Evolutionary conservation across 768 basidiomycete species (phyloP).

Genomic region (Trametopsis cervina): DNA sequence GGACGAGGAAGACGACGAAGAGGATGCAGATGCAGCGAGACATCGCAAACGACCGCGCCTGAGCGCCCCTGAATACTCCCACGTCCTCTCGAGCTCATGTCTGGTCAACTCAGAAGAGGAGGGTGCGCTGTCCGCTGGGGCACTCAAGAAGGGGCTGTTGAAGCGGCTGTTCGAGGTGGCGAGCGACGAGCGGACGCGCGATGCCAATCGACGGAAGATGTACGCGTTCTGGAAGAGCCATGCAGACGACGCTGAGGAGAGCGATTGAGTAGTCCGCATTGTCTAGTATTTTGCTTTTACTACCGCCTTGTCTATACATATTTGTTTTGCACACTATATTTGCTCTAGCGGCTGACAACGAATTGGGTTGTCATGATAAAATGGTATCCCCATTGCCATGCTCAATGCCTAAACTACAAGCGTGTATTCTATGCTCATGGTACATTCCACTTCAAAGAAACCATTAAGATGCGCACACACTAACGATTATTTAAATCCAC

Average conservation of each 20-base stretch:
- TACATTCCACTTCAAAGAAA: too few relatives aligned
- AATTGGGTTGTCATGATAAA: too few relatives aligned
- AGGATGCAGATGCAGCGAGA: too few relatives aligned
- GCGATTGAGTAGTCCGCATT: conserved; percentile 20
- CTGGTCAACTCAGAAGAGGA: conserved; percentile 35
- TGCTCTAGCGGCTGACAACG: too few relatives aligned
- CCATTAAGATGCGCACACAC: too few relatives aligned
- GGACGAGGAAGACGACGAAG: conserved; percentile 26
- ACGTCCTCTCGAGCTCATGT: conserved; percentile 50
- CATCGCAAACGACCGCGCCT: conserved; percentile 42
- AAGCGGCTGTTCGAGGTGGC: conserved; percentile 66
- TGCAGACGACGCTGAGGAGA: conserved; percentile 40
- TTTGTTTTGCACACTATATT: too few relatives aligned
- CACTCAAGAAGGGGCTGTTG: conserved; percentile 51
- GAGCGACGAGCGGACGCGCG: conserved; percentile 64
- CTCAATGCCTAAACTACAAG: too few relatives aligned
- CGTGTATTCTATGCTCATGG: too few relatives aligned
- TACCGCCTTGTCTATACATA: too few relatives aligned
- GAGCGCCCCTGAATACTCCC: conserved; percentile 31
- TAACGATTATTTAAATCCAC: too few relatives aligned
- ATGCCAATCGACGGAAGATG: conserved; percentile 75
- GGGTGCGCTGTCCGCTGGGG: conserved; percentile 26
- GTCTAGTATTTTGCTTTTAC: not conserved
- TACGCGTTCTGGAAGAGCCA: conserved; percentile 72
- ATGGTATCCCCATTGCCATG: too few relatives aligned